These are phyloP conservation scores for Pseudonitzschia delicatissima DNA, from an alignment of 108 stramenopile species.

Conservation along the genomic window DNA sequence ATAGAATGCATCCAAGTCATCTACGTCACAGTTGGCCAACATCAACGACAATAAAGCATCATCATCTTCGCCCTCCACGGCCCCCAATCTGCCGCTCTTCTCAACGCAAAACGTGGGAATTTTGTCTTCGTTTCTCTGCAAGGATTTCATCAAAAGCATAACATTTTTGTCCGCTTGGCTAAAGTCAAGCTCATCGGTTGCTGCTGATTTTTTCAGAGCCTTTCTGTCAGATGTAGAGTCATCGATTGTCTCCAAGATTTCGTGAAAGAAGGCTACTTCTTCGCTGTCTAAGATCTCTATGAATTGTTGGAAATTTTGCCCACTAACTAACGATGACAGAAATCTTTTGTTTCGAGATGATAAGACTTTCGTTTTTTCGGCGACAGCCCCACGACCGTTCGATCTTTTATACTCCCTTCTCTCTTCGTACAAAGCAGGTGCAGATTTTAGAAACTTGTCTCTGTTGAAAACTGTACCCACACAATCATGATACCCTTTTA, in stretches of 20 bases:
- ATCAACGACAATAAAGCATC: slow-evolving; percentile 16
- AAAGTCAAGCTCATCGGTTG: slow-evolving; percentile 14
- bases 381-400: slow-evolving; percentile 17
- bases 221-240: slow-evolving; percentile 10
- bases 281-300: slow-evolving; percentile 64
- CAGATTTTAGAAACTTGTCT: slow-evolving; percentile 76
- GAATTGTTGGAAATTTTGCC: slow-evolving; percentile 83
- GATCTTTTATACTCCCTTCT: slow-evolving; percentile 33
- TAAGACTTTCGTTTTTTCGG: slow-evolving; percentile 36
- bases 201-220: slow-evolving; percentile 2
- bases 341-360: slow-evolving; percentile 79
- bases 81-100: slow-evolving; percentile 19
- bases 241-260: slow-evolving; percentile 64
- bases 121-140: slow-evolving; percentile 74
- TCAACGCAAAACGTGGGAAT: slow-evolving; percentile 73
- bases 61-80: slow-evolving; percentile 36
- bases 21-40: slow-evolving; percentile 22
- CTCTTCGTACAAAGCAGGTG: slow-evolving; percentile 80
- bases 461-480: slow-evolving; percentile 81
- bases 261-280: slow-evolving; percentile 67
- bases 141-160: slow-evolving; percentile 41
- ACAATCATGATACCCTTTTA: slow-evolving; percentile 84
- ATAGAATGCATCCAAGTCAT: slow-evolving; percentile 20
- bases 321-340: slow-evolving; percentile 72
- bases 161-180: slow-evolving; percentile 42